Percentiles rank a stretch among this genome's conserved stretches.
phyloP scores from a whole-genome alignment of 2,329 filamentous ascomycete species.

The Chaetomiaceae sp. region DNA sequence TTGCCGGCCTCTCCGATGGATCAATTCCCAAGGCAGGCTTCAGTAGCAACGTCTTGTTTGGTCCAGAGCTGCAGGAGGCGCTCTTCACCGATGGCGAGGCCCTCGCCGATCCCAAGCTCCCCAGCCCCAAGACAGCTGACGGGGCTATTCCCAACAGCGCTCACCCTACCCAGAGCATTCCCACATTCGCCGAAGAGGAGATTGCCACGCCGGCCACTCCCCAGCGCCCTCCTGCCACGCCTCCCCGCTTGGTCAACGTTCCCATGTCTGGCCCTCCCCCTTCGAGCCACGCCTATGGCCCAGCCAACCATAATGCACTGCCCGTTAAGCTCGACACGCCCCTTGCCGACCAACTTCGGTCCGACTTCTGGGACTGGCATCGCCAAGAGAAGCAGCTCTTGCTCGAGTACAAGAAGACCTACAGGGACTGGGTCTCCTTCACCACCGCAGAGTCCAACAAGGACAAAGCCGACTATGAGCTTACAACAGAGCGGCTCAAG shows the following conservation, averaged over 20 bases:
- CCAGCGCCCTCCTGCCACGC: not conserved
- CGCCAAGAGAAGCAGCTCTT: not conserved
- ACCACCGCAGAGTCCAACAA: not conserved
- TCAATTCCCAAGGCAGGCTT: not conserved
- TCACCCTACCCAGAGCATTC: not conserved
- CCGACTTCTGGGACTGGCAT: slow-evolving; percentile 7
- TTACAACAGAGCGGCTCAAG: not conserved
- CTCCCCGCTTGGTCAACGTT: slow-evolving; percentile 3
- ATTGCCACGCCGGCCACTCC: not conserved
- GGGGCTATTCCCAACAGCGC: too few relatives aligned
- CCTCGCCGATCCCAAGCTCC: not conserved
- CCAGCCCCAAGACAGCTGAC: not conserved
- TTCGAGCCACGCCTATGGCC: not conserved
- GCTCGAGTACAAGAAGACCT: not conserved
- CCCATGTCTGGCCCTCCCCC: not conserved
- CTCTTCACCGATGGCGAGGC: slow-evolving; percentile 11
- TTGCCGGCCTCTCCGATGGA: not conserved
- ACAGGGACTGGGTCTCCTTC: not conserved
- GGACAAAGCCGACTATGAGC: not conserved
- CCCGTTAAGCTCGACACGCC: slow-evolving; percentile 5
- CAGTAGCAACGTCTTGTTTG: not conserved
- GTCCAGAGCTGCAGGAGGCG: slow-evolving; percentile 7
- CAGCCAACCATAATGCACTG: slow-evolving; percentile 2
- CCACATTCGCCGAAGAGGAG: not conserved
- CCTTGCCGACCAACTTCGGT: slow-evolving; percentile 11